Conservation (phyloP, 2,329 filamentous ascomycete species). For the Thelonectria rubi region DNA sequence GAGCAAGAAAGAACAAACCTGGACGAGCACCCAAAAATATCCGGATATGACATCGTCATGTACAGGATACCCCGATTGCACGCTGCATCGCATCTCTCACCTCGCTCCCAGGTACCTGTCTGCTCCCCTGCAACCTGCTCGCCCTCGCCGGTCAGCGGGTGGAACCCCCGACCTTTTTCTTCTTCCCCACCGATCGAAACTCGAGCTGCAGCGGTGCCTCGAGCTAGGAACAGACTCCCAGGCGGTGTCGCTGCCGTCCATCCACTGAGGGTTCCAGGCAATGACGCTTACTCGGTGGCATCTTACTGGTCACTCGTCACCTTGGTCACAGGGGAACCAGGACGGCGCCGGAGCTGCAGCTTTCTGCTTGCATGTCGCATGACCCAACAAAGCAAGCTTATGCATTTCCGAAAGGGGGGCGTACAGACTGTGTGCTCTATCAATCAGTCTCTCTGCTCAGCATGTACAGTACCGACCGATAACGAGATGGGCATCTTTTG, state of each 20-base stretch:
- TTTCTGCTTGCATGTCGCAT: slow-evolving; percentile 1
- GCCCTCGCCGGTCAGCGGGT: slow-evolving; percentile 17
- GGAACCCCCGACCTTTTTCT: slow-evolving; percentile 1
- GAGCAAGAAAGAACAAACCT: slow-evolving; percentile 5
- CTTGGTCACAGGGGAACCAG: slow-evolving; percentile 2
- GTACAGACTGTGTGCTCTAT: no score
- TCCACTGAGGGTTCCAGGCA: slow-evolving; percentile 37
- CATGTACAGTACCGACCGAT: not conserved
- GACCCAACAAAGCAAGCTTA: slow-evolving; percentile 19
- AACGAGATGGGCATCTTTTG: not conserved
- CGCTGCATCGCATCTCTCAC: slow-evolving; percentile 13
- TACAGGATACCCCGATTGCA: slow-evolving; percentile 3
- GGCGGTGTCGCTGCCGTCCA: slow-evolving; percentile 23
- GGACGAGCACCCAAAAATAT: slow-evolving; percentile 10
- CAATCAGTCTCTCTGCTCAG: not conserved
- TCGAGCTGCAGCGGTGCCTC: slow-evolving; percentile 21
- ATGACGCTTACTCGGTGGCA: slow-evolving; percentile 44
- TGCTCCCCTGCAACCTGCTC: not conserved
- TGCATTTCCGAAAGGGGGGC: slow-evolving; percentile 24
- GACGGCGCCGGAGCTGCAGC: slow-evolving; percentile 9
- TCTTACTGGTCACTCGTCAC: slow-evolving; percentile 34
- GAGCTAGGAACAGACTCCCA: slow-evolving; percentile 28
- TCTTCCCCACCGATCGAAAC: slow-evolving; percentile 39
- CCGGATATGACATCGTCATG: slow-evolving; percentile 18
- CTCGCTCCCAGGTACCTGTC: slow-evolving; percentile 18